Evolutionary conservation across 176 grass and related monocot genomes (phyloP).

Genomic region (Musa acuminata): DNA sequence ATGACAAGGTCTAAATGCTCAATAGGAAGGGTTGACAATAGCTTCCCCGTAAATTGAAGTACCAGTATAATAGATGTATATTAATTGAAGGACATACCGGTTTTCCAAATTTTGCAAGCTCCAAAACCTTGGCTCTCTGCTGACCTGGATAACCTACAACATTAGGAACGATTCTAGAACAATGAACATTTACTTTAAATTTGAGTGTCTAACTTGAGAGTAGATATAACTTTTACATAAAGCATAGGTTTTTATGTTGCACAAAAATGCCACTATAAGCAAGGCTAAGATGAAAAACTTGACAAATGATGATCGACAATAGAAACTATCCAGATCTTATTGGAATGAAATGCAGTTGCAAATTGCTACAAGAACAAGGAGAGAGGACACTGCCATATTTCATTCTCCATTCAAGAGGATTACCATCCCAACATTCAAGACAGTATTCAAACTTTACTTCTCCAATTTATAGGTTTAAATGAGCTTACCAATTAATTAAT

Average conservation of each 20-base stretch:
- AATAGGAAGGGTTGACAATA: background rate
- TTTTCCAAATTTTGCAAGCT: conserved; percentile 82
- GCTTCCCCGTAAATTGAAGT: background rate
- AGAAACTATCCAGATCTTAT: background rate
- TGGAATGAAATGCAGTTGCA: background rate
- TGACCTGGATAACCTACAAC: conserved; percentile 76
- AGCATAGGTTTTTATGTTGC: background rate
- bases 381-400: background rate
- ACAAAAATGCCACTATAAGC: background rate
- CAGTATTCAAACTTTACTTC: background rate
- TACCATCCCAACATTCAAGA: background rate
- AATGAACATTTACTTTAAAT: background rate
- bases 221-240: too few relatives aligned
- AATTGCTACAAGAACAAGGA: background rate
- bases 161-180: conserved; percentile 8
- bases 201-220: background rate
- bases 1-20: too few relatives aligned
- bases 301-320: background rate
- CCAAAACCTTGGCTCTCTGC: conserved; percentile 77
- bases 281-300: background rate
- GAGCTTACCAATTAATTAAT: background rate
- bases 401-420: background rate
- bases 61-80: conserved; percentile 5
- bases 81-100: conserved; percentile 41
- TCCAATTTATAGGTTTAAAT: background rate